Conservation (phyloP, 768 basidiomycete genomes). For the Hericium coralloides region DNA sequence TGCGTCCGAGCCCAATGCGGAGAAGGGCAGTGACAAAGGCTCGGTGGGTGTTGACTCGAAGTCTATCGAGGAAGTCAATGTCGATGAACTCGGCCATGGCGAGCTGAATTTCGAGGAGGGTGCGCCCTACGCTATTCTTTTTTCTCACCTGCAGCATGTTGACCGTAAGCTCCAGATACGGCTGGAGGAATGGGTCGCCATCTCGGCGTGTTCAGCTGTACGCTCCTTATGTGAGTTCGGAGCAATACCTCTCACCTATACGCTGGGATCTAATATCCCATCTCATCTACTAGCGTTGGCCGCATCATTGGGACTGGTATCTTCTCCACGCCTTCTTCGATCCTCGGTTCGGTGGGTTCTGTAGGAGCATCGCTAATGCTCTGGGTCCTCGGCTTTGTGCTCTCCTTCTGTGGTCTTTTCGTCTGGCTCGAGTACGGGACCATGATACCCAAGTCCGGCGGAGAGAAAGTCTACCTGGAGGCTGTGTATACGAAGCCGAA, state of each 20-base stretch:
- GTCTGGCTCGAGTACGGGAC: constrained; percentile 58
- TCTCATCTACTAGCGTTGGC: constrained; percentile 28
- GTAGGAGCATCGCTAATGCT: constrained; percentile 54
- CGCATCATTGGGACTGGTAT: constrained; percentile 58
- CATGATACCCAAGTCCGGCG: constrained; percentile 54
- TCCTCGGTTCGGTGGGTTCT: constrained; percentile 46
- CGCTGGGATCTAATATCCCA: background rate
- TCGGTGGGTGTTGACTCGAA: background rate
- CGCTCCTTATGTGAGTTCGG: constrained; percentile 37
- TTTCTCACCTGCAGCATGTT: background rate
- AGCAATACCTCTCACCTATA: background rate
- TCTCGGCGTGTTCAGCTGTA: constrained; percentile 47
- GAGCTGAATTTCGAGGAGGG: constrained; percentile 44
- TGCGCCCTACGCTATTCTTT: constrained; percentile 5
- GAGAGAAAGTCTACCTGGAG: constrained; percentile 57
- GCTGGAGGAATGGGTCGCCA: constrained; percentile 53
- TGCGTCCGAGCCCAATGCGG: background rate
- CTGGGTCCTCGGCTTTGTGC: constrained; percentile 52
- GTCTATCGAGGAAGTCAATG: background rate
- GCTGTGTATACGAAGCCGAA: constrained; percentile 40
- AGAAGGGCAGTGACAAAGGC: background rate
- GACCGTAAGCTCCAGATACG: constrained; percentile 23
- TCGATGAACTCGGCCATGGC: constrained; percentile 22
- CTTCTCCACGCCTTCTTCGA: constrained; percentile 53
- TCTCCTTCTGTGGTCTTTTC: constrained; percentile 51